Conservation (phyloP, 1,139 yeast species). For the Candida neerlandica region DNA sequence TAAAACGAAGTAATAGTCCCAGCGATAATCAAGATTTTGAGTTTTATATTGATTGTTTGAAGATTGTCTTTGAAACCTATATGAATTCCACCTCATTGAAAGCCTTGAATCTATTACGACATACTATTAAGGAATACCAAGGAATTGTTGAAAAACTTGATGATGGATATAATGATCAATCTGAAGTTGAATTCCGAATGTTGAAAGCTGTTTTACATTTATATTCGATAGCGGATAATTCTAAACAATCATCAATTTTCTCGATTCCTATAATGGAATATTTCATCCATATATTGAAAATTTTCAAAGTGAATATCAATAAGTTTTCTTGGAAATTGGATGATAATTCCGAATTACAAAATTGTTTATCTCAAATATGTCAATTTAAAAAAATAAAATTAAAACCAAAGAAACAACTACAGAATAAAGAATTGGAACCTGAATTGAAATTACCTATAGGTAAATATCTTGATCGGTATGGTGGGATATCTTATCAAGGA, state of each 20-base stretch:
- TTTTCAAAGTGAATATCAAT: slow-evolving; percentile 6
- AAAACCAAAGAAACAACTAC: neutral
- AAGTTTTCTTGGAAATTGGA: slow-evolving; percentile 1
- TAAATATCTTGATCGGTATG: slow-evolving; percentile 20
- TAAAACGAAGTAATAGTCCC: neutral
- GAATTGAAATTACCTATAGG: slow-evolving; percentile 16
- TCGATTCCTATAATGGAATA: slow-evolving; percentile 12
- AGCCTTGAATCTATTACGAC: slow-evolving; percentile 6
- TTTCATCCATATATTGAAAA: slow-evolving; percentile 6
- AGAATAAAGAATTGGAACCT: neutral
- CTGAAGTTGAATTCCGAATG: slow-evolving; percentile 3
- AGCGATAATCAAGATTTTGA: neutral
- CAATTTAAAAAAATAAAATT: slow-evolving; percentile 4
- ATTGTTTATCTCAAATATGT: slow-evolving; percentile 11
- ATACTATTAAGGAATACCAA: slow-evolving; percentile 8
- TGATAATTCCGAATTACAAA: slow-evolving; percentile 1
- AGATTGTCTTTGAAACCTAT: slow-evolving; percentile 8
- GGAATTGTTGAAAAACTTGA: neutral
- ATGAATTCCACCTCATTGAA: slow-evolving; percentile 1
- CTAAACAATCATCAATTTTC: slow-evolving; percentile 1
- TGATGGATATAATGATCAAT: neutral
- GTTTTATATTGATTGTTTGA: slow-evolving; percentile 11
- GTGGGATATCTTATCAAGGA: slow-evolving; percentile 22
- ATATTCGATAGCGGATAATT: slow-evolving; percentile 6
- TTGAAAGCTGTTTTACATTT: slow-evolving; percentile 11